Evolutionary conservation across 345 rosid genomes (phyloP).

Genomic region (Geranium brycei): DNA sequence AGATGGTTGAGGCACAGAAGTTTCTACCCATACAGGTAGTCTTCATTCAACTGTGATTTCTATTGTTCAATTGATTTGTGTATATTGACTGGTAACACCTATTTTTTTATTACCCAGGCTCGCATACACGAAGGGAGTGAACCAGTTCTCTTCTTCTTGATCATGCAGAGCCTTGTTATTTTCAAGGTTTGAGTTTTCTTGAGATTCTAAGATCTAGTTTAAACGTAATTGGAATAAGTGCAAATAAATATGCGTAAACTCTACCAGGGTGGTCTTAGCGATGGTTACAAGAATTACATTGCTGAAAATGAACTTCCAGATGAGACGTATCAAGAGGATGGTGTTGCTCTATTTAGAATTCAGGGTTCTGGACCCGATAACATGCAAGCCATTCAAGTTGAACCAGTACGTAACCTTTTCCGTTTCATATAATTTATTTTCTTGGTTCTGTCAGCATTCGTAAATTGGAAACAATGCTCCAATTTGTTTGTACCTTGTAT

Average conservation of each 20-base stretch:
- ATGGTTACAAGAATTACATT: slow-evolving; percentile 66
- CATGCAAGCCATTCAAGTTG: slow-evolving; percentile 99
- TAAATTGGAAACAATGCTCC: neutral
- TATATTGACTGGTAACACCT: slow-evolving; percentile 3
- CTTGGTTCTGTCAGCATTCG: neutral
- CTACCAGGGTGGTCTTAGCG: slow-evolving; percentile 79
- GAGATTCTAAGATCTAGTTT: neutral
- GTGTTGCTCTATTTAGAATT: slow-evolving; percentile 69
- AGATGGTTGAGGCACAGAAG: slow-evolving; percentile 85
- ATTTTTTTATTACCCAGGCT: slow-evolving; percentile 36
- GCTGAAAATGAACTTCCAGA: slow-evolving; percentile 67
- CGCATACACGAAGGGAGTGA: slow-evolving; percentile 86
- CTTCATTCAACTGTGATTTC: slow-evolving; percentile 7
- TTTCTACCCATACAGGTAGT: slow-evolving; percentile 69
- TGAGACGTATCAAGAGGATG: slow-evolving; percentile 65
- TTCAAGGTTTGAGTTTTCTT: slow-evolving; percentile 52
- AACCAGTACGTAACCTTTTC: slow-evolving; percentile 45
- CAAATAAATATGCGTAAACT: neutral
- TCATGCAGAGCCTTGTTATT: slow-evolving; percentile 80
- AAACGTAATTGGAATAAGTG: neutral
- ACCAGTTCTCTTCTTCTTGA: slow-evolving; percentile 74
- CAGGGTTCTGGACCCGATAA: slow-evolving; percentile 98
- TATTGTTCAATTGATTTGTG: neutral
- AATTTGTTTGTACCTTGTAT: neutral
- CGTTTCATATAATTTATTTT: neutral